Percentiles rank a stretch among this genome's conserved stretches.
These are phyloP conservation scores for Melaleuca quinquenervia DNA, from an alignment of 345 rosid genomes.

Conservation along the genomic window DNA sequence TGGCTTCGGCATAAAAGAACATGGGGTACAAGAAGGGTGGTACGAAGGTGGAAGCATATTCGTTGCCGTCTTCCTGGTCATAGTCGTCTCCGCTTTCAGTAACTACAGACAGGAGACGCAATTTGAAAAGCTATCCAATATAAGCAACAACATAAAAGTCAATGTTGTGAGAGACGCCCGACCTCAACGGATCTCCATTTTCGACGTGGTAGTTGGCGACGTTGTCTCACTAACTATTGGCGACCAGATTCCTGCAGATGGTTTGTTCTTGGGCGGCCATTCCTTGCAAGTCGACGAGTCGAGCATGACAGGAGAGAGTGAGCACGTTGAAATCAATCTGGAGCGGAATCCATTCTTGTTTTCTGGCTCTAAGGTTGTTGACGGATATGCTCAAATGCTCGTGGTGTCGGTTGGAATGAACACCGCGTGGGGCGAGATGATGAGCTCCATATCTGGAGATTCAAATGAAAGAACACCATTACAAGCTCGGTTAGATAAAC, in stretches of 20 bases:
- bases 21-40: slow-evolving; percentile 59
- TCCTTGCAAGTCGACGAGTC: slow-evolving; percentile 44
- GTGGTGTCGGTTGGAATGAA: slow-evolving; percentile 65
- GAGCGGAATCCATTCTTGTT: slow-evolving; percentile 40
- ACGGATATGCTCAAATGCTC: slow-evolving; percentile 52
- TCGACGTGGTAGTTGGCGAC: slow-evolving; percentile 69
- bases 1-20: slow-evolving; percentile 47
- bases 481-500: slow-evolving; percentile 51
- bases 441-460: slow-evolving; percentile 47
- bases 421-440: slow-evolving; percentile 69
- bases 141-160: slow-evolving; percentile 41
- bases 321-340: slow-evolving; percentile 26
- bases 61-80: slow-evolving; percentile 44
- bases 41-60: slow-evolving; percentile 64
- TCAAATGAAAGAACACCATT: slow-evolving; percentile 51
- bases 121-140: slow-evolving; percentile 43
- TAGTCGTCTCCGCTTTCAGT: slow-evolving; percentile 40
- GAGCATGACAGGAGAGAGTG: slow-evolving; percentile 63
- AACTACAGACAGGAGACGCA: slow-evolving; percentile 43
- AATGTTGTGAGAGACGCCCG: slow-evolving; percentile 40
- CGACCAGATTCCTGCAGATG: slow-evolving; percentile 64
- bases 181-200: slow-evolving; percentile 32
- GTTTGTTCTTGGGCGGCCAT: slow-evolving; percentile 37
- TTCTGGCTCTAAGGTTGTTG: slow-evolving; percentile 46
- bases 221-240: slow-evolving; percentile 41